Evolutionary conservation across 2,329 filamentous ascomycete genomes (phyloP).

Genomic region (Scortechinia acanthostroma): DNA sequence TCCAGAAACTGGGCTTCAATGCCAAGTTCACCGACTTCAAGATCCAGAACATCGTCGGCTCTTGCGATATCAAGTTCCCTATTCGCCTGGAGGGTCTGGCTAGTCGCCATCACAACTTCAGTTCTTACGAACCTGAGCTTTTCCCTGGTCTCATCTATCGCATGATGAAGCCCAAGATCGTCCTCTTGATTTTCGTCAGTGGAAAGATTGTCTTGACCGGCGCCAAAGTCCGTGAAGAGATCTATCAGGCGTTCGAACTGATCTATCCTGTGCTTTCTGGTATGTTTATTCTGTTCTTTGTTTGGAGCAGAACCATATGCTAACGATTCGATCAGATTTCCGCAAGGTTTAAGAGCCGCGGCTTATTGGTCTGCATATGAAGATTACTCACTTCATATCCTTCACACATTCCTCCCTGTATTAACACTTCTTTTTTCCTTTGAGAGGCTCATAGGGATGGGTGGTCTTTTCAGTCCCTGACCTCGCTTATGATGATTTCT

Average conservation of each 20-base stretch:
- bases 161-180: constrained; percentile 99
- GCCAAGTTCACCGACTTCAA: constrained; percentile 99
- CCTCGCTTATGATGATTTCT: constrained; percentile 21
- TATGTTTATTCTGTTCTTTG: constrained; percentile 31
- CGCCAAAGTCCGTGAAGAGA: constrained; percentile 96
- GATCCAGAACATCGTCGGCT: constrained; percentile 98
- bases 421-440: background rate
- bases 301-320: no score
- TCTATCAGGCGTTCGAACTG: constrained; percentile 93
- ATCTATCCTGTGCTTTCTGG: constrained; percentile 92
- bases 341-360: constrained; percentile 41
- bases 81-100: constrained; percentile 94
- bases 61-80: constrained; percentile 98
- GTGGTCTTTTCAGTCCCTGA: constrained; percentile 7
- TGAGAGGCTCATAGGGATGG: constrained; percentile 3
- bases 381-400: no score
- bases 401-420: constrained; percentile 4
- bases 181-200: constrained; percentile 93
- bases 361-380: no score
- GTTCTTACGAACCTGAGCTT: constrained; percentile 94
- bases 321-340: constrained; percentile 38
- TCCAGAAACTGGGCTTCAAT: constrained; percentile 98
- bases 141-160: constrained; percentile 99
- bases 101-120: constrained; percentile 97
- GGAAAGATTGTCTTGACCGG: constrained; percentile 97